Conservation (phyloP, 306 rosid genomes). For the Sicyos edulis region DNA sequence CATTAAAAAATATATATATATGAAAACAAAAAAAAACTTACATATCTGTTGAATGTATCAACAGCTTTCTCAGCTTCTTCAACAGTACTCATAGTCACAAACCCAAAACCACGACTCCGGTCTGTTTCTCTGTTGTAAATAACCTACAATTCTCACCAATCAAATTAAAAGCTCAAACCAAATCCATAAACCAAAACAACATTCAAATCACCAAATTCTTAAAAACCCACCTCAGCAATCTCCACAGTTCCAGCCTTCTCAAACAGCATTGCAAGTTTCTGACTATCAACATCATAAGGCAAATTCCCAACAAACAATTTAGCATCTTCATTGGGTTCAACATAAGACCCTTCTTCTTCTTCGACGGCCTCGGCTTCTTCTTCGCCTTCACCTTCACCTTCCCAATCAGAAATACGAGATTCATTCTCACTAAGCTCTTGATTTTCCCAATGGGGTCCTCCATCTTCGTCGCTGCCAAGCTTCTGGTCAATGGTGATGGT, state of each 20-base stretch:
- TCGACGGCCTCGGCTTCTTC: slow-evolving; percentile 29
- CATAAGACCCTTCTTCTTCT: slow-evolving; percentile 28
- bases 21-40: slow-evolving; percentile 34
- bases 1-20: background rate
- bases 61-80: slow-evolving; percentile 83
- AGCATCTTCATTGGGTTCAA: slow-evolving; percentile 59
- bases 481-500: slow-evolving; percentile 30
- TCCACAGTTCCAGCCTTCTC: slow-evolving; percentile 71
- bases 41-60: slow-evolving; percentile 56
- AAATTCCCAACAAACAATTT: slow-evolving; percentile 81
- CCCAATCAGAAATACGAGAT: slow-evolving; percentile 39
- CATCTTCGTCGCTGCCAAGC: slow-evolving; percentile 17
- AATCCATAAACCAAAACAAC: background rate
- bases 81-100: slow-evolving; percentile 77
- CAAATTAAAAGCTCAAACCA: slow-evolving; percentile 5
- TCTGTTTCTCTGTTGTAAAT: slow-evolving; percentile 78
- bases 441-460: slow-evolving; percentile 34
- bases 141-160: slow-evolving; percentile 41
- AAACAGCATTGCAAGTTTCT: slow-evolving; percentile 61
- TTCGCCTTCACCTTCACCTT: slow-evolving; percentile 12
- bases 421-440: slow-evolving; percentile 32
- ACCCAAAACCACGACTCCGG: slow-evolving; percentile 87
- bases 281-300: slow-evolving; percentile 74
- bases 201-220: background rate
- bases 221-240: slow-evolving; percentile 64